Conservation (phyloP, 2,329 filamentous ascomycete species). For the Arthrobotrys sinensis region DNA sequence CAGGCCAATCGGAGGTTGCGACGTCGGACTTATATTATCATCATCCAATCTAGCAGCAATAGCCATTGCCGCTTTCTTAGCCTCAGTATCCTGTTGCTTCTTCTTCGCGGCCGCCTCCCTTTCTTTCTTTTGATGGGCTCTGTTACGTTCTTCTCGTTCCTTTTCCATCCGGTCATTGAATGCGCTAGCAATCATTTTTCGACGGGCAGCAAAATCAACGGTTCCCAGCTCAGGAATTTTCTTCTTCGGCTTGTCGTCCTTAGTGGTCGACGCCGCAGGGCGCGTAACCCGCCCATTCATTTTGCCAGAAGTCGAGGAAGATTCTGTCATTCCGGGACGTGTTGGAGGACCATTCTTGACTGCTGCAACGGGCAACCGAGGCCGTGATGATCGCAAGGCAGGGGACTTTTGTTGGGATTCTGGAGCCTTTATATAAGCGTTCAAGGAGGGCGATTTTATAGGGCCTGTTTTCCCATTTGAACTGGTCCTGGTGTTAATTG, state of each 20-base stretch:
- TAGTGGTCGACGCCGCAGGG: slow-evolving; percentile 63
- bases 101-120: slow-evolving; percentile 70
- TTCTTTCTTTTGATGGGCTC: slow-evolving; percentile 71
- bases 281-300: slow-evolving; percentile 46
- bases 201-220: slow-evolving; percentile 86
- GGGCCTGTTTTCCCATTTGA: slow-evolving; percentile 49
- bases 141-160: slow-evolving; percentile 76
- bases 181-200: slow-evolving; percentile 85
- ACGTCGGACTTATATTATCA: slow-evolving; percentile 40
- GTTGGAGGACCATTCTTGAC: slow-evolving; percentile 65
- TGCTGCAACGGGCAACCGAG: slow-evolving; percentile 54
- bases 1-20: slow-evolving; percentile 45
- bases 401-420: slow-evolving; percentile 50
- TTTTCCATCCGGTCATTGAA: slow-evolving; percentile 84
- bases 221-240: slow-evolving; percentile 77
- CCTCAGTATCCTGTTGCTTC: slow-evolving; percentile 66
- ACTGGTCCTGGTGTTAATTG: slow-evolving; percentile 51
- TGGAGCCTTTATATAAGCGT: slow-evolving; percentile 58
- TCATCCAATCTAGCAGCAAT: slow-evolving; percentile 29
- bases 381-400: slow-evolving; percentile 52
- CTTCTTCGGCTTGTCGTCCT: slow-evolving; percentile 67
- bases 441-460: slow-evolving; percentile 49
- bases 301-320: slow-evolving; percentile 44
- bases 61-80: slow-evolving; percentile 21
- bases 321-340: slow-evolving; percentile 55